Base-by-base conservation (phyloP, 768 basidiomycete species). In the Chalciporus piperatus region DNA sequence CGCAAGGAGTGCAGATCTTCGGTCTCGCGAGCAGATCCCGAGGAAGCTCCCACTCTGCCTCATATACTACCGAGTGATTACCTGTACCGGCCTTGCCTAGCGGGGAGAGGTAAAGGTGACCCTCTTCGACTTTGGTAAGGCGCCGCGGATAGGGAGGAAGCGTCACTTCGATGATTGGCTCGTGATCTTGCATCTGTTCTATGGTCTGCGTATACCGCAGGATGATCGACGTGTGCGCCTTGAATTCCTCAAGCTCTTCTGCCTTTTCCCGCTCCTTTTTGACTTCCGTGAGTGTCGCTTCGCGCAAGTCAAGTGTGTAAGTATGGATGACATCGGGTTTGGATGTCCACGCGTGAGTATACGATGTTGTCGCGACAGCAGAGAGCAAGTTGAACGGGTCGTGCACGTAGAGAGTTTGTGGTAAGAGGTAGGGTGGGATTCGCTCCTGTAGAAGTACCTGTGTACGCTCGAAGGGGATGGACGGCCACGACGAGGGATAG, bases 11-110 rank as follows among this genome's bases (percentile, higher is more conserved):
- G 61, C 80, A 82, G 2, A 80, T 19, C 0, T 58, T 52, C 2
- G 69, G 66, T 2, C 60, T 64, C 6, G 66, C 47, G 4, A 80
- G 63, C 4, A 75, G 16, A 16, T 69, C 63, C 1, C 75, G 72
- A 1, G 83, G 82, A 2, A 85, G 59, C 37, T 80, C 79, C 70
- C 76, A 76, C 48, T 80, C 77, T 6, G 73, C 79, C 37, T 69
- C 58, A 56, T 79, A 78, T 0, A 81, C 79, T 32, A 64, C 43
- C 0, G 84, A 84, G 58, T 85, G 84, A 57, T 80, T 58, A 0
- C 84, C 83, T 0, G 13, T 0, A 6, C 82, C 83, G 7, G 73
- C 53, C 27, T 42, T 58, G 28, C 70, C 58, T 0, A 40, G 27
- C 0, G 74, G 71, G 2, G 73, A 72, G 46, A 85, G 55, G 48